Evolutionary conservation across 108 stramenopile species (phyloP).

Genomic region (Nitzschia sp.): DNA sequence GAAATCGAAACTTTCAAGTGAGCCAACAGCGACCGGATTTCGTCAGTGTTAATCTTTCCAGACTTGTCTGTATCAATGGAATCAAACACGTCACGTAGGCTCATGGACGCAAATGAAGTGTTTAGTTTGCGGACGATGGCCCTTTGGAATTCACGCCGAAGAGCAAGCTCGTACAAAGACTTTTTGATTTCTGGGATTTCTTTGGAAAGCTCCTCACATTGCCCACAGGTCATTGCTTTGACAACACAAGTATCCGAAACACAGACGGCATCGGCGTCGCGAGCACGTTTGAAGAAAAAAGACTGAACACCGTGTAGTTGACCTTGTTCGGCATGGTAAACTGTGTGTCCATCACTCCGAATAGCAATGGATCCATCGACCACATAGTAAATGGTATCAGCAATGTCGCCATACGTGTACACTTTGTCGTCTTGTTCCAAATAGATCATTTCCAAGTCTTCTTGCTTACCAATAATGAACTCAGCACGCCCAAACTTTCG

Average conservation of each 20-base stretch:
- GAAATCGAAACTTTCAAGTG: constrained; percentile 46
- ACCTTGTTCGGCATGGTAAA: constrained; percentile 40
- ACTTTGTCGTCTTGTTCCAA: constrained; percentile 54
- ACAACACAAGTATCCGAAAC: constrained; percentile 42
- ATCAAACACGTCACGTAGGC: constrained; percentile 57
- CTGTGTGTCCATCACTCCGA: constrained; percentile 40
- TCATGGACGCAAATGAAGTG: constrained; percentile 39
- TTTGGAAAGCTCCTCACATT: constrained; percentile 44
- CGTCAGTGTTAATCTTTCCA: constrained; percentile 39
- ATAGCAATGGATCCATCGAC: constrained; percentile 62
- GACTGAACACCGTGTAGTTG: constrained; percentile 55
- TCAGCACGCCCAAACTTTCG: constrained; percentile 49
- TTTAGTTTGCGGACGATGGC: constrained; percentile 50
- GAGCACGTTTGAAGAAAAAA: constrained; percentile 36
- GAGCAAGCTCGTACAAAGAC: constrained; percentile 50
- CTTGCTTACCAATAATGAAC: constrained; percentile 50
- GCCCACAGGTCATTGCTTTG: constrained; percentile 31
- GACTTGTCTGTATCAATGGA: constrained; percentile 50
- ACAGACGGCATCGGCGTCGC: constrained; percentile 56
- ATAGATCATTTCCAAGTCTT: constrained; percentile 50
- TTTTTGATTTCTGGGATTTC: constrained; percentile 39
- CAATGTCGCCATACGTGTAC: constrained; percentile 49
- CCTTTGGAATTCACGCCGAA: constrained; percentile 64
- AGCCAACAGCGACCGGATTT: constrained; percentile 43
- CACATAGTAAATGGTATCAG: constrained; percentile 57